These are phyloP conservation scores for Pseudogymnoascus sp. DNA, from an alignment of 2,329 filamentous ascomycete genomes.

Conservation along the genomic window DNA sequence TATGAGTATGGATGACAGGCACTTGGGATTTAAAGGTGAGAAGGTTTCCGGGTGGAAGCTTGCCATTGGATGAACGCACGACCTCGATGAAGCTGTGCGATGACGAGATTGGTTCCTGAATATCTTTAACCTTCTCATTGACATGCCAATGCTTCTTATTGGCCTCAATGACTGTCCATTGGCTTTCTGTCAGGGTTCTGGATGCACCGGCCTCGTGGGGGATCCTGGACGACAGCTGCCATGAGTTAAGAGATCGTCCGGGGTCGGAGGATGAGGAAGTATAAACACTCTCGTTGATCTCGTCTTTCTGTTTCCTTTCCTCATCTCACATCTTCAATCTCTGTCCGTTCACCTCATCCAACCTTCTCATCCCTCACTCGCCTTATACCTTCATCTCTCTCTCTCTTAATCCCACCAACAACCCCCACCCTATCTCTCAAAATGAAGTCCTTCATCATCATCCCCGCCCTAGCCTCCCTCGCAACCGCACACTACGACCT, in stretches of 20 bases:
- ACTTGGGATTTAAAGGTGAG: neutral
- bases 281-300: neutral
- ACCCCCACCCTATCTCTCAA: constrained; percentile 16
- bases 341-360: neutral
- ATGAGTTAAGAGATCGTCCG: neutral
- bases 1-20: neutral
- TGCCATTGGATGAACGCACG: neutral
- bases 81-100: neutral
- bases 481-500: constrained; percentile 48
- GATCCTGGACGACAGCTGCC: neutral
- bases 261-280: neutral
- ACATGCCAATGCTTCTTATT: neutral
- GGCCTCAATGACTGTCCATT: neutral
- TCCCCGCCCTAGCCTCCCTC: constrained; percentile 35
- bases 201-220: neutral
- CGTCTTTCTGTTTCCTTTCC: neutral
- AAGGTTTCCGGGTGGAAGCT: neutral
- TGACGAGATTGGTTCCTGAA: constrained; percentile 4
- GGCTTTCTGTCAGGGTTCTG: neutral
- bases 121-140: constrained; percentile 1
- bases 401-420: neutral
- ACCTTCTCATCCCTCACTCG: neutral
- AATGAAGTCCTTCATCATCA: constrained; percentile 28
- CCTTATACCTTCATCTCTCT: neutral
- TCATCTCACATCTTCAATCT: neutral